Evolutionary conservation across 1,139 yeast species (phyloP).

Genomic region (Protomyces lactucae-debilis): DNA sequence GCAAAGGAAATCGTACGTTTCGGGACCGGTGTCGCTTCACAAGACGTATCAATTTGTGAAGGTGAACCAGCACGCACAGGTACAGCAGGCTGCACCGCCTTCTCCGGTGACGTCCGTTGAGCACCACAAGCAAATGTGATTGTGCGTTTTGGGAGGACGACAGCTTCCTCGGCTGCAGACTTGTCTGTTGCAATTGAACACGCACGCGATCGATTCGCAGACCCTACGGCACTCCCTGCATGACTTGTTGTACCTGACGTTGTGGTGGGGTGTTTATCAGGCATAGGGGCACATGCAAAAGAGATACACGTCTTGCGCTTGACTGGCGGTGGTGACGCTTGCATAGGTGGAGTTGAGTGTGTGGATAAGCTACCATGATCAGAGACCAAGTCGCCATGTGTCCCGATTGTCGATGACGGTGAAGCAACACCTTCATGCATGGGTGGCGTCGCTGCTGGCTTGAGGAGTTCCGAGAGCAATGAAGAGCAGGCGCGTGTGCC

Average conservation of each 20-base stretch:
- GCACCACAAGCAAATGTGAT: not conserved
- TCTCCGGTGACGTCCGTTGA: not conserved
- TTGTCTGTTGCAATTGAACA: not conserved
- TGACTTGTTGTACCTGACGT: not conserved
- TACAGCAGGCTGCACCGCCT: not conserved
- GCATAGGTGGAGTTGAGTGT: constrained; percentile 18
- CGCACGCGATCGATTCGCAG: not conserved
- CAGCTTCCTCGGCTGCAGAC: not conserved
- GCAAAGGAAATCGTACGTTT: not conserved
- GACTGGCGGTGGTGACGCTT: constrained; percentile 2
- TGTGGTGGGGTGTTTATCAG: not conserved
- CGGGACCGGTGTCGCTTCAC: not conserved
- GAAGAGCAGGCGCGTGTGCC: constrained; percentile 24
- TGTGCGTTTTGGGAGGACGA: not conserved
- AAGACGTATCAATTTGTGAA: not conserved
- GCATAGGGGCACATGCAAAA: not conserved
- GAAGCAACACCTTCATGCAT: not conserved
- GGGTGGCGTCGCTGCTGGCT: constrained; percentile 6
- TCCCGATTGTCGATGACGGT: not conserved
- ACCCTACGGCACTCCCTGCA: not conserved
- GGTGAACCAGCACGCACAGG: not conserved
- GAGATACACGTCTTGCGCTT: not conserved
- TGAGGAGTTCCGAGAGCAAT: constrained; percentile 12
- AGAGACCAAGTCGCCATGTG: constrained; percentile 15
- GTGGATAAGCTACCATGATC: constrained; percentile 18